Conservation (phyloP, 2,329 filamentous ascomycete genomes). For the Fusarium sp. region DNA sequence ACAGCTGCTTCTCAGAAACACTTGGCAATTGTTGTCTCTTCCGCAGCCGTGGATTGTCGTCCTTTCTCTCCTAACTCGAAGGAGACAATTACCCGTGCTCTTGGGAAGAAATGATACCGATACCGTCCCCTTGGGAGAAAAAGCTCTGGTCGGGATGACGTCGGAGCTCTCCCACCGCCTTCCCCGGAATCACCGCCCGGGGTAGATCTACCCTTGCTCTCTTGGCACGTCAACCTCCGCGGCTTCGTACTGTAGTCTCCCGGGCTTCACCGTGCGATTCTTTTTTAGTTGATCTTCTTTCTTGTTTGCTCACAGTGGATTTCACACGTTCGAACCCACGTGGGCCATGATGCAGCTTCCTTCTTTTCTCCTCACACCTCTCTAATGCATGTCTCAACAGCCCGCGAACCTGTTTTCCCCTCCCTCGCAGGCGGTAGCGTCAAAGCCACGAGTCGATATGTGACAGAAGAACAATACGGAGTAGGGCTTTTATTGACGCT, state of each 20-base stretch:
- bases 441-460: conserved; percentile 30
- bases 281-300: not conserved
- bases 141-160: not conserved
- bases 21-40: conserved; percentile 22
- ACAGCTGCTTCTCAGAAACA: conserved; percentile 12
- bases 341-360: conserved; percentile 24
- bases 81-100: not conserved
- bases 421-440: conserved; percentile 27
- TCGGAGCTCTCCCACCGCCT: not conserved
- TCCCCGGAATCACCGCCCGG: not conserved
- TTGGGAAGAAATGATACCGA: not conserved
- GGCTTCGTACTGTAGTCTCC: not conserved
- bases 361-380: conserved; percentile 12
- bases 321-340: conserved; percentile 19
- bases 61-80: not conserved
- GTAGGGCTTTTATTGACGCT: not conserved
- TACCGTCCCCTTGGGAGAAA: not conserved
- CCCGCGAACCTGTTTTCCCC: conserved; percentile 6
- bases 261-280: not conserved
- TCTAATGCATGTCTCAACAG: conserved; percentile 28
- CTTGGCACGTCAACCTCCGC: not conserved
- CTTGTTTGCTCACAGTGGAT: not conserved
- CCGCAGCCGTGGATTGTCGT: not conserved
- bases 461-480: conserved; percentile 8
- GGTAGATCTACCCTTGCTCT: not conserved